Base-by-base conservation (phyloP, 164 flowering plant species). In the Stephania yunnanensis region DNA sequence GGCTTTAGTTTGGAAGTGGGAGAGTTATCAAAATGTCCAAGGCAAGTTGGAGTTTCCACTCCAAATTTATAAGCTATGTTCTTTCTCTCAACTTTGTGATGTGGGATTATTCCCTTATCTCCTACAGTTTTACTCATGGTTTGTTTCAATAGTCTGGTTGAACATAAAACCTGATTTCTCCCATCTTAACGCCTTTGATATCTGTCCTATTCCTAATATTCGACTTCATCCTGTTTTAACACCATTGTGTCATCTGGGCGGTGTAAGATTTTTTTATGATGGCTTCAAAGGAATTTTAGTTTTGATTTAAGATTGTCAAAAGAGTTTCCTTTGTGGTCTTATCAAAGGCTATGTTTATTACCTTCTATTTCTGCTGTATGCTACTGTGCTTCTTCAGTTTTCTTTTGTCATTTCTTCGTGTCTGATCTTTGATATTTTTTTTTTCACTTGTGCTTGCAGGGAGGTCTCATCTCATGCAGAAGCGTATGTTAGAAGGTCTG, bases 401-500 rank as follows among this genome's bases (percentile, higher is more conserved):
- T 55, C 17, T 12, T 19, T 55, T 55, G 13, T 12, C 13, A 55
- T 55, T 55, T 12, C 63, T 3, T 46, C 17, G 36, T 5, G 30
- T 79, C 25, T 52, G 77, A 20, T 4, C 50, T 70, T 29, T 72
- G 29, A 61, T 19, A 10, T 72, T 76, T 5, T 46, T 25, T 25
- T 25, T 25, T 22, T 1, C 20, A 46, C 61, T 15, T 64, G 67
- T 75, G 46, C 68, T 36, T 81, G 84, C 89, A 95, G 98, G 86
- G 92, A 81, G 71, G 71, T 95, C 74, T 91, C 86, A 71, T 85
- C 85, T 78, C 97, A 95, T 77, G 81, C 70, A 68, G 99, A 95
- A 85, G 92, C 95, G 20, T 90, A 89, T 84, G 99, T 95, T 22
- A 87, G 99, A 82, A 87, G 89, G 84, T 89, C 95, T 48, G 95